Evolutionary conservation across 768 basidiomycete species (phyloP), one percentile per base, ranked within the genome.

Genomic region (Cyathus striatus): DNA sequence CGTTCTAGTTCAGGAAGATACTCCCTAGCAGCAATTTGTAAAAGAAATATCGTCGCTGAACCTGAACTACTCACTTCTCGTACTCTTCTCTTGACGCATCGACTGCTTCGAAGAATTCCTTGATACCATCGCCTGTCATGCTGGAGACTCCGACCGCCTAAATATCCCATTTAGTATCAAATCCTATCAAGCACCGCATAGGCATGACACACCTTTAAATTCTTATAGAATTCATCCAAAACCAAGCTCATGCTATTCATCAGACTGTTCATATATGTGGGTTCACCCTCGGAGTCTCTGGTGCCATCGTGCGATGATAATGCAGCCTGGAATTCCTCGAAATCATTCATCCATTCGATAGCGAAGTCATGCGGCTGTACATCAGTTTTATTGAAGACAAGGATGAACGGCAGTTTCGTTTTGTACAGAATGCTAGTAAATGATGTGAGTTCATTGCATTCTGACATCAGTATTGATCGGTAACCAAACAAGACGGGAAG

Each of bases 241-340:
- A 99, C 95, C 41, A 99, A 64, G 60, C 94, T 93, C 96, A 99
- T 98, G 58, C 90, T 92, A 51, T 95, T 92, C 95, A 98, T 99
- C 49, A 99, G 69, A 58, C 91, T 94, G 60, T 90, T 94, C 93
- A 97, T 96, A 62, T 97, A 98, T 30, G 88, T 93, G 38, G 90
- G 89, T 57, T 95, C 96, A 40, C 90, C 93, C 49, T 93, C 86
- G 4, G 82, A 72, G 59, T 89, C 84, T 41, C 75, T 72, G 20
- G 76, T 75, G 9, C 80, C 79, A 40, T 71, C 68, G 54, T 88
- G 83, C 1, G 82, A 70, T 3, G 86, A 79, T 42, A 99, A 66
- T 1, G 94, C 95, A 3, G 72, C 76, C 59, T 98, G 96, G 65
- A 97, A 99, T 20, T 79, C 79, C 61, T 99, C 95, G 55, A 97